Base-by-base conservation (phyloP, 1,139 yeast genomes). In the Hansenula anomala region DNA sequence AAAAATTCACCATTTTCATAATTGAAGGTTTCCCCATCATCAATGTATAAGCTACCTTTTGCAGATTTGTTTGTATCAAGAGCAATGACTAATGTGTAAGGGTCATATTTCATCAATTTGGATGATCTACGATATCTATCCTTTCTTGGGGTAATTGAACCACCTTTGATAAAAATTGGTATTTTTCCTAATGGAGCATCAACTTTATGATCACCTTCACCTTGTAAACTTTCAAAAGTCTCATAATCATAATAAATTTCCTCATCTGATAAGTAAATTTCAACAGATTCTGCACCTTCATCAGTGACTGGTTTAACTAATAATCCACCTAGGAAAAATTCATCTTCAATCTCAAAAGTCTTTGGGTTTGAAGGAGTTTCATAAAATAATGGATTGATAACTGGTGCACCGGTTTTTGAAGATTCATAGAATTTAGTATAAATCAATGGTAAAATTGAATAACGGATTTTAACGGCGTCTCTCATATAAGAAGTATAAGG, bases 311-410 rank as follows among this genome's bases (percentile, higher is more conserved):
- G 99, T 54, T 84, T 86, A 2, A 85, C 89, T 45, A 92, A 58
- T 19, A 92, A 58, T 0, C 94, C 95, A 15, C 95, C 96, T 24
- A 92, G 50, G 54, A 77, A 86, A 60, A 90, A 92, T 58, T 89
- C 82, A 62, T 92, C 94, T 45, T 92, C 97, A 37, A 89, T 69
- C 3, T 61, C 70, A 55, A 73, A 86, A 1, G 72, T 59, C 1
- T 64, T 68, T 24, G 59, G 59, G 45, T 75, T 71, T 1, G 68
- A 69, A 4, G 88, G 85, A 34, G 70, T 62, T 33, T 75, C 80
- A 61, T 81, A 88, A 49, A 80, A 80, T 55, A 88, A 53, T 9
- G 98, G 97, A 42, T 71, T 75, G 60, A 90, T 55, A 3, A 92
- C 73, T 1, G 97, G 96, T 1, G 70, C 47, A 1, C 96, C 96